Base-by-base conservation (phyloP, 2,329 filamentous ascomycete genomes). In the Fusarium stilboides region DNA sequence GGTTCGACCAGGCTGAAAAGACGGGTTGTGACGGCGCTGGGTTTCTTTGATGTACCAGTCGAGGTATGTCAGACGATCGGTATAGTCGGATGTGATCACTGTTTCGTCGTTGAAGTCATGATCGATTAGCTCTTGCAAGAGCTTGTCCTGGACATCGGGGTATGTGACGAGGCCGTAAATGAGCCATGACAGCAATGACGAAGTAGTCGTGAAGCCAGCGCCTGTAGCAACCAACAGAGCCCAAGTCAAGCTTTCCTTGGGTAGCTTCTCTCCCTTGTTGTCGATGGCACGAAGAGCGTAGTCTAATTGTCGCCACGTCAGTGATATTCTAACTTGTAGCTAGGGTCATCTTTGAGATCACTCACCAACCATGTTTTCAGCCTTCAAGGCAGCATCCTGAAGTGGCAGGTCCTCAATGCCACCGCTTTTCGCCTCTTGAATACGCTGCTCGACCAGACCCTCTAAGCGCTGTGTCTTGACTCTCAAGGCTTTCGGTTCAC, bases 121-220 rank as follows among this genome's bases (percentile, higher is more conserved):
- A 71, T 87, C 85, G 31, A 89, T 70, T 3, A 89, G 78, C 61
- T 90, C 88, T 69, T 89, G 87, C 0, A 89, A 77, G 0, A 90
- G 80, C 1, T 82, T 78, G 9, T 87, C 86, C 71, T 90, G 88
- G 71, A 84, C 84, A 1, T 85, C 87, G 0, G 81, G 80, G 65
- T 90, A 89, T 6, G 76, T 79, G 7, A 85, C 82, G 2, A 88
- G 75, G 8, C 82, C 80, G 74, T 88, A 89, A 43, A 89, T 76
- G 4, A 87, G 76, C 88, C 87, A 90, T 1, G 86, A 88, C 2
- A 89, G 79, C 1, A 89, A 80, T 0, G 86, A 86, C 1, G 83
- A 85, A 1, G 85, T 90, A 0, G 88, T 90, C 1, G 85, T 88
- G 77, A 90, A 90, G 20, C 88, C 88, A 3, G 88, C 88, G 3